Evolutionary conservation across 495 filamentous ascomycete genomes (phyloP).

Genomic region (Lentithecium fluviatile): DNA sequence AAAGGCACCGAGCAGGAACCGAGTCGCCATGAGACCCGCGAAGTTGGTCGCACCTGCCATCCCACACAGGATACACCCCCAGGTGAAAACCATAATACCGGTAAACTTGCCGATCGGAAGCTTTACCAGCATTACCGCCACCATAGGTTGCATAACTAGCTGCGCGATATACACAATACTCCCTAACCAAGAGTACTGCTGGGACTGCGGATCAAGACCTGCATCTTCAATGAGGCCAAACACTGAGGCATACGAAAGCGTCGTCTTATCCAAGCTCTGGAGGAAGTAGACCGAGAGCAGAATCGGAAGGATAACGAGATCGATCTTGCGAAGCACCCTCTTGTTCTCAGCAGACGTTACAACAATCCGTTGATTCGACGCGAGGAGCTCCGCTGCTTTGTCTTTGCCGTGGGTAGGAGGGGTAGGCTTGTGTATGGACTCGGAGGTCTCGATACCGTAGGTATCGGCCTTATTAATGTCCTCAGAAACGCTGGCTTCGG

Average conservation of each 20-base stretch:
- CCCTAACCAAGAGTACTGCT: conserved; percentile 47
- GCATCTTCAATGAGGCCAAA: conserved; percentile 55
- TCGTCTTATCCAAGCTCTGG: conserved; percentile 56
- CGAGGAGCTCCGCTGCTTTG: conserved; percentile 35
- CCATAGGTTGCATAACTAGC: conserved; percentile 38
- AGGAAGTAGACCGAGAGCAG: conserved; percentile 55
- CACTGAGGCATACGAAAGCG: conserved; percentile 53
- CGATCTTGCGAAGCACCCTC: conserved; percentile 44
- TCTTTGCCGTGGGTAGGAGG: conserved; percentile 41
- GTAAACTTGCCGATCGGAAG: conserved; percentile 44
- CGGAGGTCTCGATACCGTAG: conserved; percentile 46
- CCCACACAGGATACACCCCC: conserved; percentile 37
- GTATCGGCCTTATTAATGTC: conserved; percentile 38
- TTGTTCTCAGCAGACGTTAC: conserved; percentile 46
- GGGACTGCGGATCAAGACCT: conserved; percentile 44
- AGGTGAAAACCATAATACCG: conserved; percentile 34
- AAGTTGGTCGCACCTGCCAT: conserved; percentile 48
- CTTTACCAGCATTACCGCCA: conserved; percentile 50
- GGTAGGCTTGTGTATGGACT: conserved; percentile 38
- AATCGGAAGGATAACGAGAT: conserved; percentile 51
- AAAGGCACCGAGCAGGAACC: conserved; percentile 40
- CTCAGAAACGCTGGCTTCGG: conserved; percentile 1
- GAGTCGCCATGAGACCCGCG: conserved; percentile 46
- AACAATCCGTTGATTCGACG: conserved; percentile 13
- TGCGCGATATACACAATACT: conserved; percentile 40